Conservation (phyloP, 768 basidiomycete species). For the Hericium alpestre region DNA sequence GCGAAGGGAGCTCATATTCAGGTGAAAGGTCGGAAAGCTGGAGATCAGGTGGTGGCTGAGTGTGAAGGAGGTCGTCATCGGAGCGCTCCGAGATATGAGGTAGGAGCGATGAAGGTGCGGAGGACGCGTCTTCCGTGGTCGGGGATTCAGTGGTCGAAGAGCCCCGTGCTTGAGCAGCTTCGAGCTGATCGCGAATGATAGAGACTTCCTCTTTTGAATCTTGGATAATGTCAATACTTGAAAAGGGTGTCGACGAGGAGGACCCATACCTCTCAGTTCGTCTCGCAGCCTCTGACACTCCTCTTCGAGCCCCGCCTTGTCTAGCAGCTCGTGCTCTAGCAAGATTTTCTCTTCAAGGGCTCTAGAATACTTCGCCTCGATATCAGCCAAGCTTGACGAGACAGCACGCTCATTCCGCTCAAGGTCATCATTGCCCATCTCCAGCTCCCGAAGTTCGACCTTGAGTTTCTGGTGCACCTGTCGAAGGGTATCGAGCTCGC, state of each 20-base stretch:
- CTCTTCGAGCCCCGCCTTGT: slow-evolving; percentile 85
- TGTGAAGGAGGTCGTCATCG: slow-evolving; percentile 50
- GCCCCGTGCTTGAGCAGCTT: slow-evolving; percentile 26
- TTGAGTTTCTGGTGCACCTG: slow-evolving; percentile 64
- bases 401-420: slow-evolving; percentile 90
- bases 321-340: slow-evolving; percentile 88
- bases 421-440: slow-evolving; percentile 97
- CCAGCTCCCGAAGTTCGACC: slow-evolving; percentile 74
- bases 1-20: slow-evolving; percentile 12
- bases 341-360: slow-evolving; percentile 95
- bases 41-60: slow-evolving; percentile 49
- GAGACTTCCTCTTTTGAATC: slow-evolving; percentile 80
- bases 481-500: slow-evolving; percentile 76
- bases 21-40: slow-evolving; percentile 47
- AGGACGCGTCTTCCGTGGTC: slow-evolving; percentile 14
- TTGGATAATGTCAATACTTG: slow-evolving; percentile 22
- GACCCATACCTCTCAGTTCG: slow-evolving; percentile 70
- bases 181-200: slow-evolving; percentile 70
- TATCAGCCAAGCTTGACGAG: slow-evolving; percentile 69
- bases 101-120: slow-evolving; percentile 23
- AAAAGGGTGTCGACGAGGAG: slow-evolving; percentile 1
- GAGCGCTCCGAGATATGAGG: slow-evolving; percentile 20
- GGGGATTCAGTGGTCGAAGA: slow-evolving; percentile 15
- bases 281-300: slow-evolving; percentile 86
- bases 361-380: slow-evolving; percentile 82